Percentiles rank a stretch among this genome's conserved stretches.
Conservation (phyloP, 306 rosid genomes). For the Cicer pinnatifidum region DNA sequence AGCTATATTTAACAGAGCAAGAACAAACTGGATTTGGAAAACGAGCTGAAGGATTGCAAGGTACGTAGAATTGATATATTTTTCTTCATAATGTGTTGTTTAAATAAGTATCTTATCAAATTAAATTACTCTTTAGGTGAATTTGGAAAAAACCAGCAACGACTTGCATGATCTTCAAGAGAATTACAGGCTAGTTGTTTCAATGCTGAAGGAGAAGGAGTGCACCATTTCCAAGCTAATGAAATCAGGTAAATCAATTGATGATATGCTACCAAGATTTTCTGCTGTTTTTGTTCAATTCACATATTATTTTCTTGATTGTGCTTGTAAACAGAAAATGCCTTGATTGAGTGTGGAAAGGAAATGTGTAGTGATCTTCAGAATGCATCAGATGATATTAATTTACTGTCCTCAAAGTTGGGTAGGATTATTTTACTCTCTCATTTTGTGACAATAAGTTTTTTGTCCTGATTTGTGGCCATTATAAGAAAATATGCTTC, state of each 20-base stretch:
- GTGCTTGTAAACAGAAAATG: conserved; percentile 60
- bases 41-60: conserved; percentile 80
- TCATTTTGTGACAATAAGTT: background rate
- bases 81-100: conserved; percentile 14
- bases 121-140: conserved; percentile 54
- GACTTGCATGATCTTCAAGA: conserved; percentile 75
- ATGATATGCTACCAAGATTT: background rate
- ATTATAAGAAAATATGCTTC: conserved; percentile 24
- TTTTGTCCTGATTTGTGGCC: background rate
- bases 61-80: conserved; percentile 40
- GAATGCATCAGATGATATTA: conserved; percentile 73
- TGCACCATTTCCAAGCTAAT: conserved; percentile 67
- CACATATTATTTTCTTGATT: conserved; percentile 35
- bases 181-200: conserved; percentile 57
- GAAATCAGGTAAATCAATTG: conserved; percentile 64
- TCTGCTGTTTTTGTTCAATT: conserved; percentile 28
- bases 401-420: conserved; percentile 61
- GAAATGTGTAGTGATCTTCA: conserved; percentile 71
- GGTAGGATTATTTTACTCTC: conserved; percentile 56
- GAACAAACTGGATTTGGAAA: conserved; percentile 73
- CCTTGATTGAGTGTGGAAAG: conserved; percentile 75
- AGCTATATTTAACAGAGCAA: conserved; percentile 75
- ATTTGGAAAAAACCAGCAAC: conserved; percentile 60
- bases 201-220: conserved; percentile 78
- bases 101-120: conserved; percentile 18